Conservation (phyloP, 345 rosid species). For the Reutealis trisperma region DNA sequence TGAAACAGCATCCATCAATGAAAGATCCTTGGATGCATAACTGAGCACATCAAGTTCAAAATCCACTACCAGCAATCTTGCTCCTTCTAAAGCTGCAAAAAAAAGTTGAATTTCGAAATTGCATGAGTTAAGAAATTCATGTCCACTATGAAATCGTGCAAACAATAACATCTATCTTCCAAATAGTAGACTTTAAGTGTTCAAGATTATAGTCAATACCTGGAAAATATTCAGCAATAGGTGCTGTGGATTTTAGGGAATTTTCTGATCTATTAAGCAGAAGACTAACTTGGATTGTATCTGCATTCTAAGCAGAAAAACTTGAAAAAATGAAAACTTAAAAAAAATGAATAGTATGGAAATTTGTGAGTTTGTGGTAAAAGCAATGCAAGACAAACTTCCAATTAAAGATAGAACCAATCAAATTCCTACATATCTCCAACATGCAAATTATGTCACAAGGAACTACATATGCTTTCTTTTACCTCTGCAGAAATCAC, state of each 20-base stretch:
- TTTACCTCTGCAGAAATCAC: slow-evolving; percentile 66
- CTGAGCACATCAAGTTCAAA: slow-evolving; percentile 75
- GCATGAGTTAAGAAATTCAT: neutral
- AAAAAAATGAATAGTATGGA: slow-evolving; percentile 26
- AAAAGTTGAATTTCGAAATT: slow-evolving; percentile 10
- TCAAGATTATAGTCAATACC: slow-evolving; percentile 43
- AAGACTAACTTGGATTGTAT: slow-evolving; percentile 63
- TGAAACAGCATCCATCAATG: slow-evolving; percentile 56
- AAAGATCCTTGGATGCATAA: slow-evolving; percentile 73
- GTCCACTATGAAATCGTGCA: neutral
- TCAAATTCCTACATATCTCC: neutral
- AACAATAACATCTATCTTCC: neutral
- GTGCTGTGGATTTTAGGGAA: slow-evolving; percentile 45
- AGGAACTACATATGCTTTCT: slow-evolving; percentile 13
- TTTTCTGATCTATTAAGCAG: slow-evolving; percentile 63
- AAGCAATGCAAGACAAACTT: slow-evolving; percentile 14
- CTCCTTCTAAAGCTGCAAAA: slow-evolving; percentile 64
- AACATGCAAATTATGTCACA: neutral
- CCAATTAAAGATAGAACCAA: neutral
- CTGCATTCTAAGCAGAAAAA: slow-evolving; percentile 80
- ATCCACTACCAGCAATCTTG: slow-evolving; percentile 62
- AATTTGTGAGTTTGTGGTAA: slow-evolving; percentile 1
- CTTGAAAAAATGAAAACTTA: no score
- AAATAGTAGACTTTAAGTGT: neutral
- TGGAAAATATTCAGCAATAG: slow-evolving; percentile 72